A percentile compares a stretch with the other conserved stretches of the same genome.
These are phyloP conservation scores for Mytilinidion resinicola DNA, from an alignment of 495 filamentous ascomycete species.

Conservation along the genomic window DNA sequence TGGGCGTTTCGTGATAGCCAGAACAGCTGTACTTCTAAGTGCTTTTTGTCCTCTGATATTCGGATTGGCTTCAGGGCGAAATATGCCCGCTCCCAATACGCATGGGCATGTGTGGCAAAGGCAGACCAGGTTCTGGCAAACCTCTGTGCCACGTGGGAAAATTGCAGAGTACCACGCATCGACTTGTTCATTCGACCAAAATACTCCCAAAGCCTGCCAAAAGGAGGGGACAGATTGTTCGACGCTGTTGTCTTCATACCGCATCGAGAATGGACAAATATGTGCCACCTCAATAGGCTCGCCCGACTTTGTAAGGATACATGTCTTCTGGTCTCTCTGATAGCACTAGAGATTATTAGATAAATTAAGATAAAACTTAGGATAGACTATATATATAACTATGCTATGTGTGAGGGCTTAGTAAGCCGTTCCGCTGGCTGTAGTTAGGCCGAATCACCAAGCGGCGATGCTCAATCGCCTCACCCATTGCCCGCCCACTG, in stretches of 20 bases:
- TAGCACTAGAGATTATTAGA: background rate
- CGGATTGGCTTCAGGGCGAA: background rate
- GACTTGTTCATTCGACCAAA: background rate
- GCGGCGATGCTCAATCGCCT: no score
- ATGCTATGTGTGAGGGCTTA: no score
- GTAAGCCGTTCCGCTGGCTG: no score
- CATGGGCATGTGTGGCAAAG: background rate
- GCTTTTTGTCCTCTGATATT: background rate
- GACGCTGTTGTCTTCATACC: background rate
- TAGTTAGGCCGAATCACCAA: no score
- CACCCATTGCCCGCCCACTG: no score
- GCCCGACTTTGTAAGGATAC: background rate
- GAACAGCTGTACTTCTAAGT: background rate
- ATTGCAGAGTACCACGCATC: background rate
- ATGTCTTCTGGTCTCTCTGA: background rate
- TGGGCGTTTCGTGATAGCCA: background rate
- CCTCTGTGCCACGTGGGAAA: background rate
- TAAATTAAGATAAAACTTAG: background rate
- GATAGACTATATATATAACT: no score
- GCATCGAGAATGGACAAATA: background rate
- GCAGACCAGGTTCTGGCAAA: background rate
- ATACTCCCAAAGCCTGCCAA: background rate
- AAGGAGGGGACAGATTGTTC: background rate
- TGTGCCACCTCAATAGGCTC: background rate
- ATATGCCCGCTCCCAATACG: constrained; percentile 1